phyloP scores from a whole-genome alignment of 441 rosid species.

The Gossypium laxum region DNA sequence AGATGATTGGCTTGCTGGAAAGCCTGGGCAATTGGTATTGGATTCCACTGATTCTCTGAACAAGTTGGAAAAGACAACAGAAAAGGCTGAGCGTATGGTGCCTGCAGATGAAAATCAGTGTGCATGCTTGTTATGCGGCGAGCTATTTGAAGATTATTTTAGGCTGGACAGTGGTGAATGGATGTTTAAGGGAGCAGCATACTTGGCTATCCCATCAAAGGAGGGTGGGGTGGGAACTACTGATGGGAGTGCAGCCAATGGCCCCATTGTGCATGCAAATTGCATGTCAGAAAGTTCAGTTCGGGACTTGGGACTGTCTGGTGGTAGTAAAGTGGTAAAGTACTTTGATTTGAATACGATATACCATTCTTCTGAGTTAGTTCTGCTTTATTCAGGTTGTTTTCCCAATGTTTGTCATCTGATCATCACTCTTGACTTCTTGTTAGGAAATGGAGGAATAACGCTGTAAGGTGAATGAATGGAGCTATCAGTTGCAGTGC shows the following conservation, averaged over 20 bases:
- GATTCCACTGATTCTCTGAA: conserved; percentile 29
- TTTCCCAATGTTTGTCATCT: conserved; percentile 1
- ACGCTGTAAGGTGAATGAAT: conserved; percentile 19
- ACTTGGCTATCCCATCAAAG: conserved; percentile 29
- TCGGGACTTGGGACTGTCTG: conserved; percentile 43
- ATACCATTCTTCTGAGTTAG: background rate
- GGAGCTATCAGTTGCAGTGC: conserved; percentile 12
- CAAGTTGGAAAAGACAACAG: conserved; percentile 26
- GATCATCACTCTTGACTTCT: conserved; percentile 13
- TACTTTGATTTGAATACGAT: background rate
- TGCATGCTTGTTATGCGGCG: conserved; percentile 80
- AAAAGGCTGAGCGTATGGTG: conserved; percentile 39
- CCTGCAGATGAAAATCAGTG: conserved; percentile 74
- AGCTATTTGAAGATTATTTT: conserved; percentile 75
- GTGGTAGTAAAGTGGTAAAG: conserved; percentile 47
- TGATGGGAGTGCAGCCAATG: conserved; percentile 28
- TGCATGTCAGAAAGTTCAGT: conserved; percentile 49
- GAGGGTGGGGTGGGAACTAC: conserved; percentile 17
- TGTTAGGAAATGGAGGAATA: conserved; percentile 47
- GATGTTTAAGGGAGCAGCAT: conserved; percentile 72
- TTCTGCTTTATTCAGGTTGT: background rate
- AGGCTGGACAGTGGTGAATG: conserved; percentile 44
- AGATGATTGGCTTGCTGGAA: conserved; percentile 57
- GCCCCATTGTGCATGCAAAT: conserved; percentile 58
- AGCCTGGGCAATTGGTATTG: conserved; percentile 27